phyloP scores from a whole-genome alignment of 805 yeast species.

The Starmerella powellii region DNA sequence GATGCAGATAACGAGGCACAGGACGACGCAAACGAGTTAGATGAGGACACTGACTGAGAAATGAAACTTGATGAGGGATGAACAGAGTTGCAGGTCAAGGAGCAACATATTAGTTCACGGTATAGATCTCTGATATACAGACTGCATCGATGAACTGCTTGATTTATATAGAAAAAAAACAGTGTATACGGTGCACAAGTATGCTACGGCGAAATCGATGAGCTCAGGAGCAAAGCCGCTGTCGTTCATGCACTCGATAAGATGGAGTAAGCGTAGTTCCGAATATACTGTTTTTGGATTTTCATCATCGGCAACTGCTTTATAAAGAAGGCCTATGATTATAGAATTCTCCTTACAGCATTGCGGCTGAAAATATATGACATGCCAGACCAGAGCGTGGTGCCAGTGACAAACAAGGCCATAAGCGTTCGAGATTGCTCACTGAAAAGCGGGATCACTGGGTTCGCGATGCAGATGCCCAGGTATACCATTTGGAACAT shows the following conservation, averaged over 20 bases:
- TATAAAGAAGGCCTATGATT: too few relatives aligned
- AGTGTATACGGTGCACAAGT: too few relatives aligned
- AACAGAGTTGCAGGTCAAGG: too few relatives aligned
- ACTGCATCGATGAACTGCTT: background rate
- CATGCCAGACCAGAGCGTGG: conserved; percentile 62
- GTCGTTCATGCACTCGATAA: too few relatives aligned
- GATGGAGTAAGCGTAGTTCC: too few relatives aligned
- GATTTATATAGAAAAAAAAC: background rate
- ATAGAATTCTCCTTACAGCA: conserved; percentile 21
- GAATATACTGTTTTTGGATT: too few relatives aligned
- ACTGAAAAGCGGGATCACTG: conserved; percentile 35
- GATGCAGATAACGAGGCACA: background rate
- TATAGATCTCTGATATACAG: too few relatives aligned
- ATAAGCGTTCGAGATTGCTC: conserved; percentile 23
- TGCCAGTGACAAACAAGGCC: conserved; percentile 39
- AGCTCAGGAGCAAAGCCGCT: too few relatives aligned
- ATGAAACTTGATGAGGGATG: too few relatives aligned
- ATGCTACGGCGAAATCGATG: too few relatives aligned
- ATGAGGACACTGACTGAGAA: background rate
- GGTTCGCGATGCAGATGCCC: conserved; percentile 48
- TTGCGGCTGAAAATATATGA: conserved; percentile 29
- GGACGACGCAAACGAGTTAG: background rate
- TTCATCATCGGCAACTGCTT: too few relatives aligned
- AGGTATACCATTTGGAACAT: conserved; percentile 85
- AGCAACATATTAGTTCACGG: too few relatives aligned